Conservation (phyloP, 1,284 basidiomycete species). For the Megacollybia platyphylla region DNA sequence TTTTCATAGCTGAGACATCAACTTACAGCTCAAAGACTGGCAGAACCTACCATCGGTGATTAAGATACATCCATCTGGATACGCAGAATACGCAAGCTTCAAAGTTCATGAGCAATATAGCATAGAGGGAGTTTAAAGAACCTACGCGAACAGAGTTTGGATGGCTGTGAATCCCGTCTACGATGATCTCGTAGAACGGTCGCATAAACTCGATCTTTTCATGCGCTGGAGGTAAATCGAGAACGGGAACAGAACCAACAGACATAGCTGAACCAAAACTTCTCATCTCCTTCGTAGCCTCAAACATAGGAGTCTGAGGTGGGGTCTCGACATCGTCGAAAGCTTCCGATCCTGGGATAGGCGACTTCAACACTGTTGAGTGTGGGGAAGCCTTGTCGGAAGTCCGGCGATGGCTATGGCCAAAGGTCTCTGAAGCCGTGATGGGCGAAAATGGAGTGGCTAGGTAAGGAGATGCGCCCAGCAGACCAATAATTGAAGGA, state of each 20-base stretch:
- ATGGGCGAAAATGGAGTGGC: slow-evolving; percentile 21
- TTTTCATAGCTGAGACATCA: slow-evolving; percentile 55
- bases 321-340: slow-evolving; percentile 51
- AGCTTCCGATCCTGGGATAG: slow-evolving; percentile 35
- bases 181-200: slow-evolving; percentile 83
- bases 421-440: slow-evolving; percentile 14
- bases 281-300: slow-evolving; percentile 3
- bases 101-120: slow-evolving; percentile 5
- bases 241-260: not conserved
- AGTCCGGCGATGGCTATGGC: not conserved
- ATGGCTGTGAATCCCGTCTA: slow-evolving; percentile 85
- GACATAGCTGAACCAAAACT: not conserved
- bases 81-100: slow-evolving; percentile 73
- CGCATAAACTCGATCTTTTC: slow-evolving; percentile 37
- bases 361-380: not conserved
- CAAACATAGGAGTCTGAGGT: slow-evolving; percentile 37
- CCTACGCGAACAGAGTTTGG: slow-evolving; percentile 77
- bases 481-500: slow-evolving; percentile 76
- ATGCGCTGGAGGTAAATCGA: slow-evolving; percentile 2
- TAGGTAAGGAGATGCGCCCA: slow-evolving; percentile 64
- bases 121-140: slow-evolving; percentile 4
- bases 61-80: slow-evolving; percentile 75
- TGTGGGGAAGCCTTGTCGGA: not conserved
- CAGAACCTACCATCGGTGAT: slow-evolving; percentile 67
- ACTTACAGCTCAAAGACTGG: slow-evolving; percentile 2